A percentile compares a stretch with the other conserved stretches of the same genome.
Conservation (phyloP, 2,329 filamentous ascomycete species). For the Helotiales sp. region DNA sequence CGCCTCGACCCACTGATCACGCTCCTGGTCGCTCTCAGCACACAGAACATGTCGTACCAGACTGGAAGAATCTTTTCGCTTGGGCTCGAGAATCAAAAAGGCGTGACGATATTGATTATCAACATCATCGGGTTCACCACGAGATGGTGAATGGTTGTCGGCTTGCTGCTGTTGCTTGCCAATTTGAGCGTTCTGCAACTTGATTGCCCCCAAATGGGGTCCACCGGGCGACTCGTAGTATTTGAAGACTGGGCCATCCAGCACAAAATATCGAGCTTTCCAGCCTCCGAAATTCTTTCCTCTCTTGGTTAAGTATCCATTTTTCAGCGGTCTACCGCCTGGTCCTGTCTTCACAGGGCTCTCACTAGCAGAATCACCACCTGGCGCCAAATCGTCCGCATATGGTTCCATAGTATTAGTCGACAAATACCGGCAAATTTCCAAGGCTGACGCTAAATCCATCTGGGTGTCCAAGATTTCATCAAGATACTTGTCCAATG, state of each 20-base stretch:
- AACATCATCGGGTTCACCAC: slow-evolving; percentile 67
- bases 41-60: slow-evolving; percentile 93
- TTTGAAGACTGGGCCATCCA: slow-evolving; percentile 74
- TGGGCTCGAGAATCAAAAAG: slow-evolving; percentile 92
- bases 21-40: slow-evolving; percentile 90
- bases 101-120: slow-evolving; percentile 97
- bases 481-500: slow-evolving; percentile 85
- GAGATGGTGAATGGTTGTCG: slow-evolving; percentile 65
- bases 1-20: slow-evolving; percentile 92
- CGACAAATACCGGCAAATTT: slow-evolving; percentile 89
- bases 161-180: slow-evolving; percentile 78
- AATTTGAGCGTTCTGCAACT: slow-evolving; percentile 87
- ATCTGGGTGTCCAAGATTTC: slow-evolving; percentile 82
- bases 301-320: slow-evolving; percentile 92
- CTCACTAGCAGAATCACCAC: slow-evolving; percentile 46
- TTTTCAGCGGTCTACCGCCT: slow-evolving; percentile 73
- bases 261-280: slow-evolving; percentile 81
- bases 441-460: slow-evolving; percentile 75
- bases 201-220: slow-evolving; percentile 90
- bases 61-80: slow-evolving; percentile 90
- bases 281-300: slow-evolving; percentile 99
- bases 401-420: slow-evolving; percentile 66
- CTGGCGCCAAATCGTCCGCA: slow-evolving; percentile 57
- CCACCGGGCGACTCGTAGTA: slow-evolving; percentile 94
- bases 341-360: slow-evolving; percentile 55